phyloP scores from a whole-genome alignment of 225 moss, liverwort and hornwort species.

The Rhytidiadelphus loreus region DNA sequence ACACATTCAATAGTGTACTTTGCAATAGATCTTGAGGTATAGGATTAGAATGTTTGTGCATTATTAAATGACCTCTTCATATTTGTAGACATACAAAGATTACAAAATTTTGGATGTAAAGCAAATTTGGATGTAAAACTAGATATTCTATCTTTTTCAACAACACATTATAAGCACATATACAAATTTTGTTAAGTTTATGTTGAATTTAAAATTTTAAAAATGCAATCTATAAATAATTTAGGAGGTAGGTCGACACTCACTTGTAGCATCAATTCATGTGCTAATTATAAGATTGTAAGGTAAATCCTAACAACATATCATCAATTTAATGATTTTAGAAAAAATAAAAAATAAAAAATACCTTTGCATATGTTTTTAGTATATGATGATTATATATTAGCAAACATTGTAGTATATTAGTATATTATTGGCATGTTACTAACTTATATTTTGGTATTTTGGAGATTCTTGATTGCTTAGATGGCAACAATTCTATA shows the following conservation, averaged over 20 bases:
- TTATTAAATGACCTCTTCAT: background rate
- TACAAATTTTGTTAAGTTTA: background rate
- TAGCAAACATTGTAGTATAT: background rate
- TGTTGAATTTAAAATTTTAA: background rate
- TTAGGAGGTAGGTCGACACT: accelerated
- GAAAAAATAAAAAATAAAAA: background rate
- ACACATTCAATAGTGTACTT: background rate
- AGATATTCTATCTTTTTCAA: no score
- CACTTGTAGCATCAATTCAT: background rate
- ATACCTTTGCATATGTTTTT: background rate
- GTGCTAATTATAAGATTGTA: background rate
- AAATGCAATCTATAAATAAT: background rate
- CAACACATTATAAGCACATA: background rate
- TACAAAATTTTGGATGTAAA: background rate
- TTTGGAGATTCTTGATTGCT: background rate
- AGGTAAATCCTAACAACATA: background rate
- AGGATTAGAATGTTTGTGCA: background rate
- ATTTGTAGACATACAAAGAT: background rate
- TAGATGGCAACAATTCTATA: background rate
- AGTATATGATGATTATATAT: background rate
- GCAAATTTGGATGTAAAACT: background rate
- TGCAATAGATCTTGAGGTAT: background rate
- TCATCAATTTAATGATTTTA: background rate
- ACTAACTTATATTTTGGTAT: background rate
- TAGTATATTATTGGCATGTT: background rate